Base-by-base conservation (phyloP, 2,329 filamentous ascomycete species). In the Cercospora zeae-maydis region DNA sequence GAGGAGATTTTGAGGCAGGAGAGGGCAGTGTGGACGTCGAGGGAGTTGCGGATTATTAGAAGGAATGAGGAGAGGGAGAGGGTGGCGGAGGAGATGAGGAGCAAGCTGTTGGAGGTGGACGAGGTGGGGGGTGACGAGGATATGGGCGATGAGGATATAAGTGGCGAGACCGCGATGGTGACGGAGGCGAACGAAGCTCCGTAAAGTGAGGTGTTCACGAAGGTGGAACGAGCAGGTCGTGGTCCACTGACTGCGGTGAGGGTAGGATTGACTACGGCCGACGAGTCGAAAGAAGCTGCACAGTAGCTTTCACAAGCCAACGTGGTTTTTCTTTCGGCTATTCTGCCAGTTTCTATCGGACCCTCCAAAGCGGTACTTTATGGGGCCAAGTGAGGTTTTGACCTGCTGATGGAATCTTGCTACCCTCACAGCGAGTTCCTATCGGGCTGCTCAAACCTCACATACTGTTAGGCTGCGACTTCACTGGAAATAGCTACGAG, bases 11-110 rank as follows among this genome's bases (percentile, higher is more conserved):
- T 62, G 33, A 47, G 13, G 4, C 24, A 33, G 24, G 33, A 34
- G 36, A 61, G 51, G n/a, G 54, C 57, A n/a, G 27, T 24, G 24
- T 66, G 63, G 63, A 59, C 53, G 11, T n/a, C 14, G 33, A 58
- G 27, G 16, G 57, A 59, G 42, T 52, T 58, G 58, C 62, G 30
- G 37, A 53, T 60, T 14, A 60, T 59, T 36, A 34, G 27, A 16
- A 31, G 19, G 36, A 61, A 56, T 31, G 49, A 16, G 58, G 62
- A 42, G 21, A 63, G 39, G 39, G 59, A 19, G 37, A 49, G 30
- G 36, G 33, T 31, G 21, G 30, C 16, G 13, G 36, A 58, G 36
- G 57, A 61, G 56, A 31, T 34, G 19, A 61, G 57, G 56, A 36
- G 30, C 37, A n/a, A 33, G 30, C 31, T 51, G 39, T 34, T 54